Conservation (phyloP, 306 rosid genomes). For the Sphenostylis stenocarpa region DNA sequence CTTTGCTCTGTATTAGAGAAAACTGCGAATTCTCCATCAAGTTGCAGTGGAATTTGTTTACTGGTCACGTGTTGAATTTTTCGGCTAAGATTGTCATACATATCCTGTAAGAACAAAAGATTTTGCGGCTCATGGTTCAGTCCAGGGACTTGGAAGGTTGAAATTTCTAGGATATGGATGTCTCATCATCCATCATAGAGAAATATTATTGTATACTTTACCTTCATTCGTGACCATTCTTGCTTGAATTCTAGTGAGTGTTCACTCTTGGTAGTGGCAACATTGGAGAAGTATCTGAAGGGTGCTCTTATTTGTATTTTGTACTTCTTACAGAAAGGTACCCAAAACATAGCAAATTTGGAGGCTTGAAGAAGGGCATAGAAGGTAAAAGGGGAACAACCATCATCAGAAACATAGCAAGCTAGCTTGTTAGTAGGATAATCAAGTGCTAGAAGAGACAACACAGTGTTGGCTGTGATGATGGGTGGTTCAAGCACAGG, state of each 20-base stretch:
- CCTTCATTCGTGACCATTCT: conserved; percentile 60
- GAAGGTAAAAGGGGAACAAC: conserved; percentile 52
- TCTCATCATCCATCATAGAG: not conserved
- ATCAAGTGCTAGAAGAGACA: conserved; percentile 66
- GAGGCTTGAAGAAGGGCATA: conserved; percentile 58
- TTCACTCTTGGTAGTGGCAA: not conserved
- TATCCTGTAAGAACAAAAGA: conserved; percentile 43
- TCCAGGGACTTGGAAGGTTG: not conserved
- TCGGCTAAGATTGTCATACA: conserved; percentile 48
- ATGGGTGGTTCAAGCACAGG: conserved; percentile 62
- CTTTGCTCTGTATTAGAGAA: conserved; percentile 42
- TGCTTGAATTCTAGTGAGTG: conserved; percentile 34
- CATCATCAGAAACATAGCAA: conserved; percentile 83
- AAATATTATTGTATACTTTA: not conserved
- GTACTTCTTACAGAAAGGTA: conserved; percentile 63
- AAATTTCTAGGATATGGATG: not conserved
- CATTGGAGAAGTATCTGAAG: conserved; percentile 47
- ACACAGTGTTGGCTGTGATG: conserved; percentile 59
- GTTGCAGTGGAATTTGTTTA: conserved; percentile 7
- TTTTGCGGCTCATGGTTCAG: not conserved
- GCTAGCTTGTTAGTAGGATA: conserved; percentile 66
- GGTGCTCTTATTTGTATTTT: conserved; percentile 60
- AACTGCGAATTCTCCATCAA: conserved; percentile 33
- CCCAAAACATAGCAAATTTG: conserved; percentile 59
- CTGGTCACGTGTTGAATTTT: conserved; percentile 44